Base-by-base conservation (phyloP, 106 monocot species). In the Chionographis japonica region DNA sequence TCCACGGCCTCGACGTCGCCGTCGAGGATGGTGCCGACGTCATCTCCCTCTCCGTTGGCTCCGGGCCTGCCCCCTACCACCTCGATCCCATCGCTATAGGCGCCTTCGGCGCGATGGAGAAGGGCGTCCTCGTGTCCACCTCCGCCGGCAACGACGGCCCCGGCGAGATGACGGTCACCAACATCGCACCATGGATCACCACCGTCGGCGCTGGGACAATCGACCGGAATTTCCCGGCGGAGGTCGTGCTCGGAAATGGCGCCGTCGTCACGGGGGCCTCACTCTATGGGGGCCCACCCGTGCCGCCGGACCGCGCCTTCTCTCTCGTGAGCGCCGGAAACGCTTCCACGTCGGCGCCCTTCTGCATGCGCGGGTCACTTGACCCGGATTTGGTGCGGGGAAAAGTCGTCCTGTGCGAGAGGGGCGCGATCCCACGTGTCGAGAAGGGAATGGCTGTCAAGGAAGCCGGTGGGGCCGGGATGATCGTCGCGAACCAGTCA, bases 21-120 rank as follows among this genome's bases (percentile, higher is more conserved):
- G 75, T 87, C 20, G n/a, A 50, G 3, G 86, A 87, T 37, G 82
- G 82, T 6, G 86, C 66, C 12, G 62, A 87, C 54, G 69, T 87
- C 35, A 83, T 87, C 64, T 79, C 82, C 20, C 65, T 86, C 61
- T 87, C 86, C 19, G 68, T 83, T 54, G 86, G 86, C 4, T 12
- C 73, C 61, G 57, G 42, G 54, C 56, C 58, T 12, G 61, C 52
- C 3, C 51, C 49, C 3, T 66, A 54, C 65, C 65, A 78, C 62
- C 56, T 62, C 19, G 78, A 80, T 68, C 69, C 78, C 8, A 68
- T 80, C 51, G 78, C 46, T 2, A 46, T 46, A 0, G 46, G 46
- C 8, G 46, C 46, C 8, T 46, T 46, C 9, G 46, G 46, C 46
- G 46, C 46, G 8, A 46, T 10, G 8, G 46, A 46, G 9, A 46